Conservation (phyloP, 2,329 filamentous ascomycete species). For the Taxawa tesnikishii region DNA sequence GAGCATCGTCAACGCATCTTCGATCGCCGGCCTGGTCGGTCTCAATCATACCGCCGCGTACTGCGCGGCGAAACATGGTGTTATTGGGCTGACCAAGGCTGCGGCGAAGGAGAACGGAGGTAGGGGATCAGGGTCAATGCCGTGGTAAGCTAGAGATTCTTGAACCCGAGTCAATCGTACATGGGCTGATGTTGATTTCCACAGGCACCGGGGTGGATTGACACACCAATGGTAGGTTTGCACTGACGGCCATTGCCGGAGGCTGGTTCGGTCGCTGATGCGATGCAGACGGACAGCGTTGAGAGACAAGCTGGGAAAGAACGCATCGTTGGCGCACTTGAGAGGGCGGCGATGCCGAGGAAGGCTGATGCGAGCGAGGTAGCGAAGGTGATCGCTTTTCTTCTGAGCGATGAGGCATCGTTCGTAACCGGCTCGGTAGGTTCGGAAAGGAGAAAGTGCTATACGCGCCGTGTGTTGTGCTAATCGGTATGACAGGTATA, state of each 20-base stretch:
- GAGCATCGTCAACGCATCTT: constrained; percentile 44
- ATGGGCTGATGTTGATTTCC: too few relatives aligned
- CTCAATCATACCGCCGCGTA: not conserved
- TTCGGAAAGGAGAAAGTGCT: too few relatives aligned
- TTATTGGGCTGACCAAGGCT: not conserved
- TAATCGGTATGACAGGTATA: too few relatives aligned
- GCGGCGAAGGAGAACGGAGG: not conserved
- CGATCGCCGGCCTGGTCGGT: not conserved
- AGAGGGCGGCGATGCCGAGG: constrained; percentile 8
- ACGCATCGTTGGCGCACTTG: constrained; percentile 1
- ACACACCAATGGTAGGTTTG: constrained; percentile 23
- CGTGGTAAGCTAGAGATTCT: too few relatives aligned
- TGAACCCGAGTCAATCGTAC: too few relatives aligned
- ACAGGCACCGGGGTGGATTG: too few relatives aligned
- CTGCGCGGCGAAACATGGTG: not conserved
- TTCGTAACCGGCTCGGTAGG: constrained; percentile 36
- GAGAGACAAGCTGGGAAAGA: too few relatives aligned
- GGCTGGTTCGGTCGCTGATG: too few relatives aligned
- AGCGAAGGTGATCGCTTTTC: constrained; percentile 34
- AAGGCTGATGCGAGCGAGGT: constrained; percentile 19
- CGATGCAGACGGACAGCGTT: too few relatives aligned
- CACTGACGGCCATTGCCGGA: too few relatives aligned
- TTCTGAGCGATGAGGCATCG: constrained; percentile 32
- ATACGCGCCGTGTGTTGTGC: too few relatives aligned
- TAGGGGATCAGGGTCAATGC: not conserved